A percentile compares a stretch with the other conserved stretches of the same genome.
These are phyloP conservation scores for Ceratobasidium sp. DNA, from an alignment of 1,284 basidiomycete species.

Conservation along the genomic window DNA sequence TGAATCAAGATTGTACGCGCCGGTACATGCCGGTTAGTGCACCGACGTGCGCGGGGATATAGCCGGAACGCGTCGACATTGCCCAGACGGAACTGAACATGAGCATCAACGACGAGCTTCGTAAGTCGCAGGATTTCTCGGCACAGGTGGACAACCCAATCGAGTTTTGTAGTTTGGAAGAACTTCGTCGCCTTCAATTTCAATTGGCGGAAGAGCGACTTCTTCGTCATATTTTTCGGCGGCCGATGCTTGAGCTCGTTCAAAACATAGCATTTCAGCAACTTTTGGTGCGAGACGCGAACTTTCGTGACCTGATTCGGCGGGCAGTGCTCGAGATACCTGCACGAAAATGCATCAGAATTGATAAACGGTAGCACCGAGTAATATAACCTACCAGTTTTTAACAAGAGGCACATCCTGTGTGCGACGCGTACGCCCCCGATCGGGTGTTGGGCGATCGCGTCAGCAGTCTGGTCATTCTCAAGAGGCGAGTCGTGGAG, in stretches of 20 bases:
- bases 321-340: conserved; percentile 95
- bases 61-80: conserved; percentile 99
- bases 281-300: conserved; percentile 98
- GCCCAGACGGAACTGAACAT: conserved; percentile 98
- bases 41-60: conserved; percentile 95
- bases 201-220: conserved; percentile 94
- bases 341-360: conserved; percentile 1
- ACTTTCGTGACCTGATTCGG: conserved; percentile 97
- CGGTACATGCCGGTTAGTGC: conserved; percentile 99
- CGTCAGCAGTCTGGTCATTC: conserved; percentile 94
- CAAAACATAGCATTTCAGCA: conserved; percentile 95
- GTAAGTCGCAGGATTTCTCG: conserved; percentile 97
- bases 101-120: conserved; percentile 98
- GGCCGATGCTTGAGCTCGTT: conserved; percentile 91
- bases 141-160: conserved; percentile 99
- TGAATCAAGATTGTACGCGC: conserved; percentile 55
- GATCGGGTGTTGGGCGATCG: conserved; percentile 92
- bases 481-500: conserved; percentile 84
- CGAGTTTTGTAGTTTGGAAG: conserved; percentile 97
- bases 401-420: conserved; percentile 97
- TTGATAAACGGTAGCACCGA: neutral
- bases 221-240: conserved; percentile 98
- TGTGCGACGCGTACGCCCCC: conserved; percentile 86
- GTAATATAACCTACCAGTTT: conserved; percentile 73
- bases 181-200: conserved; percentile 92